Conservation (phyloP, 2,329 filamentous ascomycete genomes). For the Xylaria sp. region DNA sequence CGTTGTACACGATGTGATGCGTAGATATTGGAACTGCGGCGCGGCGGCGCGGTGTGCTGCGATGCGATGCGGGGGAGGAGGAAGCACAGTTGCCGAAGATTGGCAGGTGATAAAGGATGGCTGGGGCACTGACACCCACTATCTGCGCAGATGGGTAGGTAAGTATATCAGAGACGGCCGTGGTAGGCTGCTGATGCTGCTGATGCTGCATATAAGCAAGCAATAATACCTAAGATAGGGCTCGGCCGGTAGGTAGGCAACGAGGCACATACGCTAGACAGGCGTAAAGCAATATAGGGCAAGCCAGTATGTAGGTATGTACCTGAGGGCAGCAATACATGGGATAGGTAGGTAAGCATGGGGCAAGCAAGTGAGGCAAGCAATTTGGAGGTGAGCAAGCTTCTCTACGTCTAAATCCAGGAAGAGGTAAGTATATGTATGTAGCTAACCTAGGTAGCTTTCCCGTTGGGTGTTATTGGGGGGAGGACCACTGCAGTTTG, state of each 20-base stretch:
- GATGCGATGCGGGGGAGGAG: slow-evolving; percentile 28
- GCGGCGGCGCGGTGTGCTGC: slow-evolving; percentile 14
- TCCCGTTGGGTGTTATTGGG: neutral
- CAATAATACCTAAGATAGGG: neutral
- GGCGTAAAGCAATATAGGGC: too few relatives aligned
- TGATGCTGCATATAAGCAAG: slow-evolving; percentile 14
- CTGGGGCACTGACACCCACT: slow-evolving; percentile 7
- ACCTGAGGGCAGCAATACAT: neutral
- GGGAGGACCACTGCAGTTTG: neutral
- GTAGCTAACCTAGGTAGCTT: neutral
- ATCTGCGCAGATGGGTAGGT: too few relatives aligned
- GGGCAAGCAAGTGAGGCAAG: neutral
- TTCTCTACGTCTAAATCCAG: neutral
- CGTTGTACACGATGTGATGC: slow-evolving; percentile 28
- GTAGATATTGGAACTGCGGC: slow-evolving; percentile 10
- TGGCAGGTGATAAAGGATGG: slow-evolving; percentile 16
- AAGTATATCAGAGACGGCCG: slow-evolving; percentile 20
- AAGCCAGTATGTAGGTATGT: neutral
- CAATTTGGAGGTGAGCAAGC: neutral
- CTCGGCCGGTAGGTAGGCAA: neutral
- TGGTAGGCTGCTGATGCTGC: neutral
- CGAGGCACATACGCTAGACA: too few relatives aligned
- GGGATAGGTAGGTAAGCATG: neutral
- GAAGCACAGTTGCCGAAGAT: slow-evolving; percentile 26
- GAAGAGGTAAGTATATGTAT: too few relatives aligned